Percentiles rank a stretch among this genome's conserved stretches.
phyloP scores from a whole-genome alignment of 257 asterid genomes.

The Salvia splendens region DNA sequence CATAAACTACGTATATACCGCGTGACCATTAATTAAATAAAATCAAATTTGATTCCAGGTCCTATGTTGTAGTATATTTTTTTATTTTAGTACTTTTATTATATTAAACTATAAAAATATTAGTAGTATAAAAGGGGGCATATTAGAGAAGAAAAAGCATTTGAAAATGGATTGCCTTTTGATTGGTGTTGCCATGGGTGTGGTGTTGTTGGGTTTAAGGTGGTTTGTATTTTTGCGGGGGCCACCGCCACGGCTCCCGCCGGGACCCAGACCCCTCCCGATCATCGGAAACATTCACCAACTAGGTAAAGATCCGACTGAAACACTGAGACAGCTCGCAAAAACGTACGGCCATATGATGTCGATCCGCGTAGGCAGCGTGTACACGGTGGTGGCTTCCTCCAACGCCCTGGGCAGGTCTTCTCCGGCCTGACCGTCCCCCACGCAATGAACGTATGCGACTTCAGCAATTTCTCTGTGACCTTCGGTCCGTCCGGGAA shows the following conservation, averaged over 20 bases:
- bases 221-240: background rate
- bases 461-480: constrained; percentile 23
- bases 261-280: constrained; percentile 9
- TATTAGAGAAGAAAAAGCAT: too few relatives aligned
- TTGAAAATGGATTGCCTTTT: too few relatives aligned
- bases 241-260: too few relatives aligned
- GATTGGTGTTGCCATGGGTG: too few relatives aligned
- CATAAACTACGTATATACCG: too few relatives aligned
- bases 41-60: too few relatives aligned
- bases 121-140: too few relatives aligned
- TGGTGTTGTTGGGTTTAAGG: background rate
- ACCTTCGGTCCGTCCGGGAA: constrained; percentile 32
- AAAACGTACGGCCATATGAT: constrained; percentile 33
- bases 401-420: constrained; percentile 32
- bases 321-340: constrained; percentile 32
- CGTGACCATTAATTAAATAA: too few relatives aligned
- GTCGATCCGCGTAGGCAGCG: constrained; percentile 27
- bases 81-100: too few relatives aligned
- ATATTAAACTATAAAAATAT: too few relatives aligned
- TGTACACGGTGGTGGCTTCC: constrained; percentile 32
- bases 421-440: constrained; percentile 3
- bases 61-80: too few relatives aligned
- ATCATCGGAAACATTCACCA: constrained; percentile 35
- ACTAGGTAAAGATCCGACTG: constrained; percentile 25
- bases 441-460: background rate